These are phyloP conservation scores for Penicillium sp. DNA, from an alignment of 2,329 filamentous ascomycete species.

Conservation along the genomic window DNA sequence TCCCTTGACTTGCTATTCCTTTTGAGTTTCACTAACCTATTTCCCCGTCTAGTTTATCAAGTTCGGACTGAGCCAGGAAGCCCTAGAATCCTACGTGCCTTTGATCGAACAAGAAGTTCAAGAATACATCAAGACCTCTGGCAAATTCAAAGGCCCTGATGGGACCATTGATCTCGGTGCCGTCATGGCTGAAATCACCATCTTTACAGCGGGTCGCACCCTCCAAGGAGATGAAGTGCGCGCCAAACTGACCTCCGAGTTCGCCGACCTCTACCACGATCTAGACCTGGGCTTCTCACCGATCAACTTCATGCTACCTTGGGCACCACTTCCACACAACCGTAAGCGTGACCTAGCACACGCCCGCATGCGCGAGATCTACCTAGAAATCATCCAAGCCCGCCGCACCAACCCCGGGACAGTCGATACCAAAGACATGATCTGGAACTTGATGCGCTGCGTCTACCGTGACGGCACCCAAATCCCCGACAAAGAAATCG, in stretches of 20 bases:
- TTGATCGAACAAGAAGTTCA: constrained; percentile 66
- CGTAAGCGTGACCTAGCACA: constrained; percentile 65
- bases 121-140: constrained; percentile 49
- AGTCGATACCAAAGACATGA: constrained; percentile 59
- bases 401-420: constrained; percentile 47
- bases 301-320: constrained; percentile 76
- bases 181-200: constrained; percentile 69
- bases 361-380: constrained; percentile 62
- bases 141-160: constrained; percentile 53
- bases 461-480: constrained; percentile 66
- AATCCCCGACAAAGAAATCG: constrained; percentile 68
- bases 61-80: constrained; percentile 56
- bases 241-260: constrained; percentile 61
- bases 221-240: constrained; percentile 73
- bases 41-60: constrained; percentile 51
- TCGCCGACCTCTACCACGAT: constrained; percentile 72
- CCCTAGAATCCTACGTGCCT: constrained; percentile 64
- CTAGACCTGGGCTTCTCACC: constrained; percentile 73
- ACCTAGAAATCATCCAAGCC: constrained; percentile 63
- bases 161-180: constrained; percentile 60
- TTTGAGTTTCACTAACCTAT: neutral
- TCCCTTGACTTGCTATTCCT: neutral
- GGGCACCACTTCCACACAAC: constrained; percentile 72
- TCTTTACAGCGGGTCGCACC: constrained; percentile 71
- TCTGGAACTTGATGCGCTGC: constrained; percentile 71